Evolutionary conservation across 768 basidiomycete species (phyloP).

Genomic region (Saitozyma podzolica): DNA sequence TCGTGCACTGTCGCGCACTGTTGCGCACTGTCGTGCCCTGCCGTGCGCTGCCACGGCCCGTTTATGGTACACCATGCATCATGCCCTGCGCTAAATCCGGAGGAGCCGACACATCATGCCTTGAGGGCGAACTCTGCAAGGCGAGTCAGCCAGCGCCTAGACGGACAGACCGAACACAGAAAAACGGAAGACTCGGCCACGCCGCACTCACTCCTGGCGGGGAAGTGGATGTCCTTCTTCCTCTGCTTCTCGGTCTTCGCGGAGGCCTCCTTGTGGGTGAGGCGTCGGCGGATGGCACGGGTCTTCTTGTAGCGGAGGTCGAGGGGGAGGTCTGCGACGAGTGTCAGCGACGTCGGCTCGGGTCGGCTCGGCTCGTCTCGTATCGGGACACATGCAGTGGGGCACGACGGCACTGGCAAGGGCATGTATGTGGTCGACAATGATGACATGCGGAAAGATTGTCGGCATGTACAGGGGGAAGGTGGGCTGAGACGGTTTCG

Average conservation of each 20-base stretch:
- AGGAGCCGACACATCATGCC: constrained; percentile 56
- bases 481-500: neutral
- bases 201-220: constrained; percentile 61
- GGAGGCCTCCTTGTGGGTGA: constrained; percentile 86
- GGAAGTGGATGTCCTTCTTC: constrained; percentile 96
- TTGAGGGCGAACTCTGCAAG: constrained; percentile 79
- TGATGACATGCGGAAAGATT: neutral
- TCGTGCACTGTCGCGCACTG: too few relatives aligned
- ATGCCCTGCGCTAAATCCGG: neutral
- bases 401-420: too few relatives aligned
- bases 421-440: too few relatives aligned
- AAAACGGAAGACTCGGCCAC: neutral
- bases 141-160: constrained; percentile 3
- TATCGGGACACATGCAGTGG: too few relatives aligned
- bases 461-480: too few relatives aligned
- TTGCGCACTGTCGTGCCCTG: too few relatives aligned
- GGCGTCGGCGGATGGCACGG: constrained; percentile 90
- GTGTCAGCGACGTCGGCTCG: neutral
- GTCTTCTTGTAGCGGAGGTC: constrained; percentile 98
- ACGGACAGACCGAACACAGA: neutral
- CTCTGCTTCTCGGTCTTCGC: constrained; percentile 86
- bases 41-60: too few relatives aligned
- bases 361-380: neutral
- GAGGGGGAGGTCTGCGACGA: constrained; percentile 69
- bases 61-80: too few relatives aligned